Conservation (phyloP, 2,329 filamentous ascomycete genomes). For the Fusarium musae region DNA sequence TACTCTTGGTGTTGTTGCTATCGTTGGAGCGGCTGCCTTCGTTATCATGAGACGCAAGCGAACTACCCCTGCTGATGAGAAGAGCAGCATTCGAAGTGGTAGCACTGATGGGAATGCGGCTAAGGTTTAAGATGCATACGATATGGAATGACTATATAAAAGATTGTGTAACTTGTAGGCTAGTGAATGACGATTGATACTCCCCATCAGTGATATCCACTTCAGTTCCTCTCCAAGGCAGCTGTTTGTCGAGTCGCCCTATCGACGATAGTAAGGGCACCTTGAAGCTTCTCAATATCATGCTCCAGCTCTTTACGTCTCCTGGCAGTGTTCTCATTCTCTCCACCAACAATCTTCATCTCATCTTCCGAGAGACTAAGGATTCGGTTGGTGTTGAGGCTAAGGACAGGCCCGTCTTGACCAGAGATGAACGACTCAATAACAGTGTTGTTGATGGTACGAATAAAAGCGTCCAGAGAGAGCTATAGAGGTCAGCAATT, state of each 20-base stretch:
- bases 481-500: constrained; percentile 34
- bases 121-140: constrained; percentile 5
- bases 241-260: constrained; percentile 21
- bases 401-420: constrained; percentile 31
- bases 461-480: constrained; percentile 45
- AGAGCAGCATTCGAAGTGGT: constrained; percentile 25
- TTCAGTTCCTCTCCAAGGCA: constrained; percentile 2
- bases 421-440: constrained; percentile 27
- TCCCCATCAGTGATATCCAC: background rate
- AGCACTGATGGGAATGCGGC: constrained; percentile 15
- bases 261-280: constrained; percentile 33
- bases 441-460: constrained; percentile 23
- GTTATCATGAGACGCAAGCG: constrained; percentile 40
- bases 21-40: constrained; percentile 34
- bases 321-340: constrained; percentile 28
- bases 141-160: background rate
- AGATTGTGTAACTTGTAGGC: background rate
- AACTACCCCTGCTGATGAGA: background rate
- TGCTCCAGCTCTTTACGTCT: constrained; percentile 23
- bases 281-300: constrained; percentile 35
- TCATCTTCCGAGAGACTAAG: constrained; percentile 21
- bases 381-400: constrained; percentile 19
- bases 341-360: constrained; percentile 18
- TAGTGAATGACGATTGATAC: background rate
- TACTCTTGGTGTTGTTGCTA: constrained; percentile 45